A percentile compares a stretch with the other conserved stretches of the same genome.
phyloP scores from a whole-genome alignment of 352 stramenopile species.

The Pythium myriotylum region DNA sequence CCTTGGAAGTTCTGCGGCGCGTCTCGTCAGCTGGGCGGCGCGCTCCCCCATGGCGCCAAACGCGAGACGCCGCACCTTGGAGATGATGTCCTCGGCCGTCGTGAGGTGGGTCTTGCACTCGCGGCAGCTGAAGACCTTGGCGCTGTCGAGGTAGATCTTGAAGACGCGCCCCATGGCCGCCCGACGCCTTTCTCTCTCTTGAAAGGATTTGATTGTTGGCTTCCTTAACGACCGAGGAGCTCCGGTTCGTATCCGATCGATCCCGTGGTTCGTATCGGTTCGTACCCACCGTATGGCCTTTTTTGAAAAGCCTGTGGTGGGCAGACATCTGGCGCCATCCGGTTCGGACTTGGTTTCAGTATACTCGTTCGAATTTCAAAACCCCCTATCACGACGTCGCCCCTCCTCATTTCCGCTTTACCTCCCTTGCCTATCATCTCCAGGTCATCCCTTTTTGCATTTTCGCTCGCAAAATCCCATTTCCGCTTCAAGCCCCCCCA shows the following conservation, averaged over 20 bases:
- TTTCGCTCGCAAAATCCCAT: constrained; percentile 32
- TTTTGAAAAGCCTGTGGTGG: constrained; percentile 20
- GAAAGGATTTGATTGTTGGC: too few species aligned
- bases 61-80: constrained; percentile 82
- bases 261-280: constrained; percentile 9
- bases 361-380: constrained; percentile 45
- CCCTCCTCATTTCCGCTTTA: constrained; percentile 11
- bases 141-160: constrained; percentile 91
- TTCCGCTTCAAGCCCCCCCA: constrained; percentile 16
- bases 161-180: constrained; percentile 84
- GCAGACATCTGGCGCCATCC: constrained; percentile 7
- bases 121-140: constrained; percentile 89
- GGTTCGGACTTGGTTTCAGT: constrained; percentile 38
- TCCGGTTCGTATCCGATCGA: too few species aligned
- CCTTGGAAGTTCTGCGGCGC: constrained; percentile 72
- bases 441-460: constrained; percentile 35
- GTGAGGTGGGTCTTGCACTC: constrained; percentile 92
- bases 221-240: too few species aligned
- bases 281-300: constrained; percentile 1
- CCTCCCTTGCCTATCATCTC: background rate
- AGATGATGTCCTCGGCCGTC: constrained; percentile 93
- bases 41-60: too few species aligned
- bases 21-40: too few species aligned
- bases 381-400: constrained; percentile 23
- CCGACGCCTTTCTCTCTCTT: too few species aligned